Evolutionary conservation across 2,329 filamentous ascomycete species (phyloP).

Genomic region (Calonectria pseudoturangicola): DNA sequence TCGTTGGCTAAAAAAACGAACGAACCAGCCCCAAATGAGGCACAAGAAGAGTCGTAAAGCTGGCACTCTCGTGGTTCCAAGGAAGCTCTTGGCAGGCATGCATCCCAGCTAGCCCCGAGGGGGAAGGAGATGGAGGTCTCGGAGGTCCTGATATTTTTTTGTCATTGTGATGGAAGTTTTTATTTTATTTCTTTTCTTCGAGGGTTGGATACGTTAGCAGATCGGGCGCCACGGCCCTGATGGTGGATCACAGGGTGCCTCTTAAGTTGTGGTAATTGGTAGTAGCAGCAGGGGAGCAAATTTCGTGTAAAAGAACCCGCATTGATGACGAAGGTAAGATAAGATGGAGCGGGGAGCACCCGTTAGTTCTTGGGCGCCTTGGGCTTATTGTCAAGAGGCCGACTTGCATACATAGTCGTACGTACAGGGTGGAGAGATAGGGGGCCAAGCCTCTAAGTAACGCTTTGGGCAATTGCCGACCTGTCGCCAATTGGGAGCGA

Average conservation of each 20-base stretch:
- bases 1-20: conserved; percentile 38
- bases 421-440: not conserved
- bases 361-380: conserved; percentile 12
- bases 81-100: conserved; percentile 37
- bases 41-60: conserved; percentile 40
- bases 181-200: not conserved
- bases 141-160: not conserved
- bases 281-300: not conserved
- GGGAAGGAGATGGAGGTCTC: conserved; percentile 30
- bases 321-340: conserved; percentile 35
- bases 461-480: conserved; percentile 39
- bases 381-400: conserved; percentile 23
- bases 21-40: conserved; percentile 49
- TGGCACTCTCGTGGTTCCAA: conserved; percentile 27
- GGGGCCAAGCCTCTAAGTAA: conserved; percentile 25
- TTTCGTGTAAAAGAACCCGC: conserved; percentile 24
- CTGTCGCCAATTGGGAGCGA: conserved; percentile 19
- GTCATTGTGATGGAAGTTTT: conserved; percentile 8
- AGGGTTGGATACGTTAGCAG: conserved; percentile 1
- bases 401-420: conserved; percentile 22
- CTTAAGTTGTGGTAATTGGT: not conserved
- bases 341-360: conserved; percentile 26
- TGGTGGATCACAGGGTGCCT: conserved; percentile 14
- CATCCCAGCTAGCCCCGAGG: conserved; percentile 27
- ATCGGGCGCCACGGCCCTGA: conserved; percentile 1